phyloP scores from a whole-genome alignment of 805 yeast species.

The baker's yeast (Saccharomyces cerevisiae) region DNA sequence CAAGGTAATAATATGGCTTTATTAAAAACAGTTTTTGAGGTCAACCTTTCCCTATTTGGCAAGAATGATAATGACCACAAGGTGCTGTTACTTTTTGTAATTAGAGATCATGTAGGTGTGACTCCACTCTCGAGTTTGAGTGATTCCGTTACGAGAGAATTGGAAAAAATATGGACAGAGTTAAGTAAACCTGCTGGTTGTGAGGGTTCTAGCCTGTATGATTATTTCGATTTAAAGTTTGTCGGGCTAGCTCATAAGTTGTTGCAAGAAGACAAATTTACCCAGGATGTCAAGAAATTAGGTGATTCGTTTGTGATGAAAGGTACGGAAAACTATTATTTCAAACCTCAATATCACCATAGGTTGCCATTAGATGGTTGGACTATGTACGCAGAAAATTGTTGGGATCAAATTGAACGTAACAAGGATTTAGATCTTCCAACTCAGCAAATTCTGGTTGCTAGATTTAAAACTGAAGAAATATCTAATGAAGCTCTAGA shows the following conservation, averaged over 20 bases:
- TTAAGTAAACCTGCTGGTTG: slow-evolving; percentile 66
- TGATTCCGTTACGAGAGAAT: slow-evolving; percentile 59
- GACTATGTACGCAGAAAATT: slow-evolving; percentile 80
- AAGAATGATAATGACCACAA: slow-evolving; percentile 46
- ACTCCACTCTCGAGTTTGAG: slow-evolving; percentile 73
- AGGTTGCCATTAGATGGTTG: slow-evolving; percentile 91
- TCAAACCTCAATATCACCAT: slow-evolving; percentile 69
- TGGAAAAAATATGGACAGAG: slow-evolving; percentile 68
- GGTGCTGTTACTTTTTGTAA: slow-evolving; percentile 72
- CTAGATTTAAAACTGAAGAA: slow-evolving; percentile 91
- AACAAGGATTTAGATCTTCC: slow-evolving; percentile 94
- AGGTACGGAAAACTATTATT: slow-evolving; percentile 32
- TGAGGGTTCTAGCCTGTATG: slow-evolving; percentile 46
- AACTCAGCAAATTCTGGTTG: slow-evolving; percentile 90
- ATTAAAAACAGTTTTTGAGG: slow-evolving; percentile 92
- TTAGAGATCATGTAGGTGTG: slow-evolving; percentile 83
- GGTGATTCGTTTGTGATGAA: slow-evolving; percentile 51
- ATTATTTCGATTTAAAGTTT: slow-evolving; percentile 80
- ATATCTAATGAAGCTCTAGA: slow-evolving; percentile 50
- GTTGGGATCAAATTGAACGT: slow-evolving; percentile 90
- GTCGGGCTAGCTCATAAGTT: slow-evolving; percentile 79
- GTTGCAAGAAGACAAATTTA: slow-evolving; percentile 66
- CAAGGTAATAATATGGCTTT: slow-evolving; percentile 98
- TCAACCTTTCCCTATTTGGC: slow-evolving; percentile 79
- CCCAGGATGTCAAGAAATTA: slow-evolving; percentile 47